phyloP scores from a whole-genome alignment of 2,329 filamentous ascomycete genomes.

The Chaetomiaceae sp. region DNA sequence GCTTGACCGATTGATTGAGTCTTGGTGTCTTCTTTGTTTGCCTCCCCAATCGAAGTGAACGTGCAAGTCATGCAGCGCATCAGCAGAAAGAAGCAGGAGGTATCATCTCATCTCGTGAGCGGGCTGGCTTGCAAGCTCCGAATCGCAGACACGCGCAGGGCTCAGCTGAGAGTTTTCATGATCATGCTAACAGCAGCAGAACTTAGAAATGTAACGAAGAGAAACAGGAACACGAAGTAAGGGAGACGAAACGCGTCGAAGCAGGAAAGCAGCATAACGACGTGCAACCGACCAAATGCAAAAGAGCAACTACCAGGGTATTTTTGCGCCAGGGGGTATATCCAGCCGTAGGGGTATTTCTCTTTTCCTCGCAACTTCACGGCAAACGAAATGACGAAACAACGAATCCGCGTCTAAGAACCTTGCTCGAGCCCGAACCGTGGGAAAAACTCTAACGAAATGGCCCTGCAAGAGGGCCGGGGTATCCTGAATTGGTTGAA shows the following conservation, averaged over 20 bases:
- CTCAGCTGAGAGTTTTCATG: no score
- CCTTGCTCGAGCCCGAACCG: slow-evolving; percentile 27
- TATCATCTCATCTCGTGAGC: no score
- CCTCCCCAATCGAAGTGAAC: no score
- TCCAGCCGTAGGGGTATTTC: slow-evolving; percentile 55
- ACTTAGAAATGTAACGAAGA: background rate
- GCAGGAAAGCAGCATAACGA: slow-evolving; percentile 32
- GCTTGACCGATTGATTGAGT: no score
- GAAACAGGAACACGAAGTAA: slow-evolving; percentile 14
- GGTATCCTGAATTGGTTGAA: slow-evolving; percentile 94
- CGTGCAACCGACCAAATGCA: slow-evolving; percentile 43
- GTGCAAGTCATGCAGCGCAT: no score
- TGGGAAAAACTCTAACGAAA: slow-evolving; percentile 66
- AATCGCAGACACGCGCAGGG: no score
- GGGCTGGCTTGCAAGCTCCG: no score
- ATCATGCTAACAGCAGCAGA: no score
- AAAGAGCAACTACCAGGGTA: slow-evolving; percentile 44
- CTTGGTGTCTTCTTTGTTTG: no score
- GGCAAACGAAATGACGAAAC: slow-evolving; percentile 34
- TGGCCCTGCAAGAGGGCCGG: slow-evolving; percentile 74
- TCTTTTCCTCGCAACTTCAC: slow-evolving; percentile 43
- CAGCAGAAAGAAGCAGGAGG: no score
- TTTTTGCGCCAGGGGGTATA: slow-evolving; percentile 58
- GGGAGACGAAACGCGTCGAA: slow-evolving; percentile 21
- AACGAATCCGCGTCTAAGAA: slow-evolving; percentile 33